Evolutionary conservation across 2,329 filamentous ascomycete species (phyloP).

Genomic region (Alternaria incomplexa): DNA sequence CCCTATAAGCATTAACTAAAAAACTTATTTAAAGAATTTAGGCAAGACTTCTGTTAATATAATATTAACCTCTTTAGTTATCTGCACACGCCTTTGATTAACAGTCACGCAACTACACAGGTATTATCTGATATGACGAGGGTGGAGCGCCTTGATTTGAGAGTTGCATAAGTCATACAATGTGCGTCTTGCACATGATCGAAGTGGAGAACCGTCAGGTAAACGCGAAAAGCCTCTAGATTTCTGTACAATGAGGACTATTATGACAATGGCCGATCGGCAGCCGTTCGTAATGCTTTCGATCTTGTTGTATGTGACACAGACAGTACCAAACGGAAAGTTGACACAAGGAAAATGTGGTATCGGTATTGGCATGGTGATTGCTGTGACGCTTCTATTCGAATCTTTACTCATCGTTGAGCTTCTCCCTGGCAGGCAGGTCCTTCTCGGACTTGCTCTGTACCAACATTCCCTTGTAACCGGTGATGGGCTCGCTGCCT

Average conservation of each 20-base stretch:
- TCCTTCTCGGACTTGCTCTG: constrained; percentile 48
- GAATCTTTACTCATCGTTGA: constrained; percentile 42
- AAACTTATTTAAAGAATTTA: background rate
- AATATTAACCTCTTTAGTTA: background rate
- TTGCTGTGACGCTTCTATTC: constrained; percentile 28
- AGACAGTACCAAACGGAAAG: constrained; percentile 45
- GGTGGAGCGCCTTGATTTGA: constrained; percentile 27
- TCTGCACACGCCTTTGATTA: background rate
- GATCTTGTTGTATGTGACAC: constrained; percentile 40
- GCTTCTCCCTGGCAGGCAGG: constrained; percentile 30
- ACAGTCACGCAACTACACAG: background rate
- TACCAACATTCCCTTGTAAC: constrained; percentile 49
- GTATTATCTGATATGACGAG: background rate
- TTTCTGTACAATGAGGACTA: constrained; percentile 49
- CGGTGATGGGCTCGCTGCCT: constrained; percentile 48
- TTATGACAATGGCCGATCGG: constrained; percentile 42
- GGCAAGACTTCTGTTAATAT: background rate
- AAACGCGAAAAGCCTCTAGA: constrained; percentile 42
- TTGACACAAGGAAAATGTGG: constrained; percentile 47
- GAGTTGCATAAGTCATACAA: constrained; percentile 29
- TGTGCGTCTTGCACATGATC: constrained; percentile 21
- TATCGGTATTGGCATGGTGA: constrained; percentile 39
- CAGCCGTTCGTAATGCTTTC: constrained; percentile 32
- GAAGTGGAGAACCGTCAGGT: constrained; percentile 20
- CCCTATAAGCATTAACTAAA: rapidly evolving